These are phyloP conservation scores for Phytophthora melonis DNA, from an alignment of 352 stramenopile species.

Conservation along the genomic window DNA sequence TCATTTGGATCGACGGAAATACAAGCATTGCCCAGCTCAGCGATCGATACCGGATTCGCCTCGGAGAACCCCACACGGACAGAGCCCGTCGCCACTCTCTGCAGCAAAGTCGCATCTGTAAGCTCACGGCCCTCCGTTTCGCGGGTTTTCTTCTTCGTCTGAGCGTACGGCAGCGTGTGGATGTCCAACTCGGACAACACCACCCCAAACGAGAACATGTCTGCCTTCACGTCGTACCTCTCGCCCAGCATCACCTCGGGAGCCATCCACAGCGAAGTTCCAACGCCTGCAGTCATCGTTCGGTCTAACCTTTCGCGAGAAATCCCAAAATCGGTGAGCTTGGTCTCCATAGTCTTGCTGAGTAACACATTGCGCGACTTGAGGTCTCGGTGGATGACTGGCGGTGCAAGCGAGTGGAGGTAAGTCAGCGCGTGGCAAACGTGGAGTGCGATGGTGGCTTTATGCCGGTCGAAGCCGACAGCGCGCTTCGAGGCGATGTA, in stretches of 20 bases:
- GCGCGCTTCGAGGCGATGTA: constrained; percentile 11
- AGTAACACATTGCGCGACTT: constrained; percentile 69
- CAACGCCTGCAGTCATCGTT: constrained; percentile 37
- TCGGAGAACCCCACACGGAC: constrained; percentile 20
- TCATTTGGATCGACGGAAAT: constrained; percentile 12
- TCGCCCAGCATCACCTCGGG: constrained; percentile 18
- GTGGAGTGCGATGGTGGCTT: constrained; percentile 38
- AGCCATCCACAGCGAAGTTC: constrained; percentile 30
- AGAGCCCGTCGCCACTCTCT: constrained; percentile 7
- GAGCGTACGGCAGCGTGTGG: constrained; percentile 7
- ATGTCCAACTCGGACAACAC: constrained; percentile 28
- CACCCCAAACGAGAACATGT: constrained; percentile 29
- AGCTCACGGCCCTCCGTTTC: constrained; percentile 13
- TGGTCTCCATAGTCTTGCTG: constrained; percentile 24
- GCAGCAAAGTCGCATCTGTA: constrained; percentile 13
- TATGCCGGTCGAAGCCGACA: constrained; percentile 37
- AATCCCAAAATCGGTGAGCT: constrained; percentile 41
- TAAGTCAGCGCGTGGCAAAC: constrained; percentile 43
- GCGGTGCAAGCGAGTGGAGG: constrained; percentile 24
- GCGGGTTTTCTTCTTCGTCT: neutral
- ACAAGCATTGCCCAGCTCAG: constrained; percentile 8
- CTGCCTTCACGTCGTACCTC: constrained; percentile 20
- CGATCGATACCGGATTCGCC: neutral
- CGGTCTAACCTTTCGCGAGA: constrained; percentile 17
- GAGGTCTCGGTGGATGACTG: constrained; percentile 54